These are phyloP conservation scores for Clarkia xantiana DNA, from an alignment of 345 rosid genomes.

Conservation along the genomic window DNA sequence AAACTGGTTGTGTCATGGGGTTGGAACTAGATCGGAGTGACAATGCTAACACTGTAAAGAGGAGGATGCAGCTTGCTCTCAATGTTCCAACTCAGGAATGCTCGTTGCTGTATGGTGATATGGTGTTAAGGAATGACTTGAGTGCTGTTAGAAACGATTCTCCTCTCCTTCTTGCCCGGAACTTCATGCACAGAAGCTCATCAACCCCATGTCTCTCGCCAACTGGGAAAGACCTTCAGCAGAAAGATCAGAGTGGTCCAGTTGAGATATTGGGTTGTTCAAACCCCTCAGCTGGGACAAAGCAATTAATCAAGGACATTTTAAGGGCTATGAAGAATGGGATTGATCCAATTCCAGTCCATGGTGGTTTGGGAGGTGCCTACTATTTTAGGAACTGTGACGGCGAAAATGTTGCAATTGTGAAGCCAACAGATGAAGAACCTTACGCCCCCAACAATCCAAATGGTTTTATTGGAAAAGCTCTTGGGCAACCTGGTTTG, in stretches of 20 bases:
- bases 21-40: slow-evolving; percentile 29
- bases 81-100: slow-evolving; percentile 31
- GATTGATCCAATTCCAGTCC: slow-evolving; percentile 18
- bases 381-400: slow-evolving; percentile 22
- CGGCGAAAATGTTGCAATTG: slow-evolving; percentile 22
- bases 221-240: slow-evolving; percentile 22
- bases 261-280: slow-evolving; percentile 28
- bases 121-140: slow-evolving; percentile 25
- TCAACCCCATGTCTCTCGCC: slow-evolving; percentile 37
- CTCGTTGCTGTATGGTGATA: slow-evolving; percentile 27
- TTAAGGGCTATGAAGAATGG: slow-evolving; percentile 21
- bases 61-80: slow-evolving; percentile 28
- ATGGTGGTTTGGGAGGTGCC: slow-evolving; percentile 31
- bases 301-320: slow-evolving; percentile 19
- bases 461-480: slow-evolving; percentile 31
- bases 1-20: slow-evolving; percentile 30
- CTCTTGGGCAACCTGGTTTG: slow-evolving; percentile 30
- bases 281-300: slow-evolving; percentile 11
- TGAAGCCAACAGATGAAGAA: slow-evolving; percentile 36
- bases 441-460: slow-evolving; percentile 36
- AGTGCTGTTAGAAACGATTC: slow-evolving; percentile 26
- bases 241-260: slow-evolving; percentile 22
- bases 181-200: slow-evolving; percentile 26
- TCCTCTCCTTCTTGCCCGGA: slow-evolving; percentile 24
- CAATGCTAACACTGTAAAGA: slow-evolving; percentile 32